Base-by-base conservation (phyloP, 257 asterid species). In the Craterostigma plantagineum region DNA sequence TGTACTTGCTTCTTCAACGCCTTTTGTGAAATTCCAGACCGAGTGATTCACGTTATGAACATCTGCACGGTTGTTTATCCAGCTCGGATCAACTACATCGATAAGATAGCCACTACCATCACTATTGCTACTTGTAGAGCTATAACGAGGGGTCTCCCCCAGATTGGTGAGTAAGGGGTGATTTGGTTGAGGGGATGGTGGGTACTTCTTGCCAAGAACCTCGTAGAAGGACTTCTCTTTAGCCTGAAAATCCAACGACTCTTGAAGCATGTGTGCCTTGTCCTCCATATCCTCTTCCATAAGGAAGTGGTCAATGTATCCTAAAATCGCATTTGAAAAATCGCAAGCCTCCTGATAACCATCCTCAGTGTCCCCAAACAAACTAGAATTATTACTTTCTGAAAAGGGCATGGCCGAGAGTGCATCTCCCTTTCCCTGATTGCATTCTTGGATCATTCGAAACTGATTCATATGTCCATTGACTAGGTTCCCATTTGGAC, bases 241-340 rank as follows among this genome's bases (percentile, higher is more conserved):
- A 1, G 84, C 91, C 54, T 61, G 67, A 49, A 73, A 65, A 63
- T 69, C 91, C 56, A 63, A 53, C 9, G 81, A 73, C 46, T 73
- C 81, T 40, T 70, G 76, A 49, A 76, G 66, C 79, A 70, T 57
- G 33, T 59, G 60, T 0, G 75, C 10, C 55, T 66, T 68, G 16
- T 80, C 81, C 52, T 70, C 91, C 66, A 70, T 80, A 15, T 76
- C 90, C 62, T 80, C 93, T 38, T 76, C 79, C 90, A 80, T 76
- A 13, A 76, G 69, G 59, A 79, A 68, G 54, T 66, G 69, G 61
- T 68, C 67, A 58, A 79, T 76, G 62, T 63, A 79, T n/a, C 75
- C 62, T 61, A 80, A 46, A 1, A 66, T 64, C 6, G 57, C 65
- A 55, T 73, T 80, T 0, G 79, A 68, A 30, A 75, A 63, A 65